Evolutionary conservation across 306 rosid genomes (phyloP).

Genomic region (Malus orientalis): DNA sequence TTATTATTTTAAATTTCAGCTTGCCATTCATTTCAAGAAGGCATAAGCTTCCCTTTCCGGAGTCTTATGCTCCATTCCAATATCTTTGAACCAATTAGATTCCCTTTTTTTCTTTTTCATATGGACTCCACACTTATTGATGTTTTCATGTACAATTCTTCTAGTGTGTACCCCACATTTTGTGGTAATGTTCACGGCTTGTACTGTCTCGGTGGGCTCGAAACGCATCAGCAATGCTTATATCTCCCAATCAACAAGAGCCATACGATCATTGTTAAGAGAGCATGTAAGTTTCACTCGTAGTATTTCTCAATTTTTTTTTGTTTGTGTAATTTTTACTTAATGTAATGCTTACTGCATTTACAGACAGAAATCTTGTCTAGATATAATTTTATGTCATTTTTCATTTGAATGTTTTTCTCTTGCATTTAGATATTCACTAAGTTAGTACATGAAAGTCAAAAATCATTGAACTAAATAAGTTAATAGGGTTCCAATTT

Average conservation of each 20-base stretch:
- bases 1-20: not conserved
- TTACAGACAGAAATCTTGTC: not conserved
- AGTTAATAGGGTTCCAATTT: not conserved
- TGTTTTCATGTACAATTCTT: constrained; percentile 11
- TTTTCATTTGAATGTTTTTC: no score
- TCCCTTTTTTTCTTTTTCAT: not conserved
- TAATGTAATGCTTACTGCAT: not conserved
- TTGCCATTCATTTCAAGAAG: constrained; percentile 1
- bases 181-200: constrained; percentile 82
- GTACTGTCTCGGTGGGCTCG: constrained; percentile 38
- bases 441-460: not conserved
- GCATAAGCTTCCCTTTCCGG: constrained; percentile 4
- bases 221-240: constrained; percentile 54
- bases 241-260: constrained; percentile 78
- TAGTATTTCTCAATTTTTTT: not conserved
- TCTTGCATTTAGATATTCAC: not conserved
- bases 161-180: constrained; percentile 77
- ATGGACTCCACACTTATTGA: not conserved
- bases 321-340: not conserved
- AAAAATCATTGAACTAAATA: not conserved
- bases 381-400: not conserved
- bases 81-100: constrained; percentile 9
- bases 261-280: constrained; percentile 63
- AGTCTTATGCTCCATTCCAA: not conserved
- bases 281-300: constrained; percentile 57